phyloP scores from a whole-genome alignment of 345 rosid species.

The Salix koriyanagi region DNA sequence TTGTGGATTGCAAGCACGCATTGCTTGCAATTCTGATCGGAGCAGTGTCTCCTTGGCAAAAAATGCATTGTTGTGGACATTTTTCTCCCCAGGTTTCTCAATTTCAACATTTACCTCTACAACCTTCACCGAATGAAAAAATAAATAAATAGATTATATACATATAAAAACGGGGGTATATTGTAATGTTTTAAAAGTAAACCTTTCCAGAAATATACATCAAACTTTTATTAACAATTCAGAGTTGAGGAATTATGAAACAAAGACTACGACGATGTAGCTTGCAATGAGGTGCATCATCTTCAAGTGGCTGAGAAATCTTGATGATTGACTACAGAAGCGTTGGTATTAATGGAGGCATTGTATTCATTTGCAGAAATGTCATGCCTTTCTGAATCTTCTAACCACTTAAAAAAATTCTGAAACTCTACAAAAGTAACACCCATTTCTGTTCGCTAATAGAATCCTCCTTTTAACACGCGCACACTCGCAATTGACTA shows the following conservation, averaged over 20 bases:
- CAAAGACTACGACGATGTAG: background rate
- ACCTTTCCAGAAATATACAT: background rate
- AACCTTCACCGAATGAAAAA: conserved; percentile 41
- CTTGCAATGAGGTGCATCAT: background rate
- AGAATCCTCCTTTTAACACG: background rate
- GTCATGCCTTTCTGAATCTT: no score
- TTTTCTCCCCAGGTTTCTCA: conserved; percentile 72
- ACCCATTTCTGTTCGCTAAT: background rate
- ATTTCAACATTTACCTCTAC: conserved; percentile 75
- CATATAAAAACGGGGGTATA: background rate
- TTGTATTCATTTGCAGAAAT: background rate
- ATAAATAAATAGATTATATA: background rate
- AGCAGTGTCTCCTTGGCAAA: conserved; percentile 79
- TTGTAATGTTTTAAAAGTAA: no score
- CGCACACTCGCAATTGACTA: background rate
- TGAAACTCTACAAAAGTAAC: background rate
- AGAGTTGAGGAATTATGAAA: background rate
- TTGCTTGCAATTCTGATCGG: conserved; percentile 67
- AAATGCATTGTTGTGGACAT: conserved; percentile 86
- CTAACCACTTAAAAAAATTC: background rate
- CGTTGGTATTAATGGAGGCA: background rate
- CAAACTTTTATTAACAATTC: background rate
- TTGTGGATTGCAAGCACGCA: conserved; percentile 74
- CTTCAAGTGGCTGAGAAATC: background rate
- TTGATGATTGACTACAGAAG: background rate